Percentiles rank a stretch among this genome's conserved stretches.
phyloP scores from a whole-genome alignment of 441 rosid genomes.

The Adansonia gregorii region DNA sequence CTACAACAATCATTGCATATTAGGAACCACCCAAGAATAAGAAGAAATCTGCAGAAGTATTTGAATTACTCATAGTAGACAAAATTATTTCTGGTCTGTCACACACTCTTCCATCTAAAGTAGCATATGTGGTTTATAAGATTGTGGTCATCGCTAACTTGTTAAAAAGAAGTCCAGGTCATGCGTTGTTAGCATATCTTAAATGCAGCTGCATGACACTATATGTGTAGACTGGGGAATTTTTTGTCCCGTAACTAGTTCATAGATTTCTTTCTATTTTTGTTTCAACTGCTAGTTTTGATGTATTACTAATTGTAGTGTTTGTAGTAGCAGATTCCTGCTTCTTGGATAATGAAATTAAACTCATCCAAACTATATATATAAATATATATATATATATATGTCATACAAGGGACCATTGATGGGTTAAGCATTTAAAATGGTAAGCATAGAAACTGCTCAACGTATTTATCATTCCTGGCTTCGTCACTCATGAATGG shows the following conservation, averaged over 20 bases:
- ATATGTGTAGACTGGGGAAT: too few relatives aligned
- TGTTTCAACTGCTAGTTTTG: too few relatives aligned
- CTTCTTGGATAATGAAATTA: too few relatives aligned
- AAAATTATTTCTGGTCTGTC: conserved; percentile 2
- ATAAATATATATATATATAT: too few relatives aligned
- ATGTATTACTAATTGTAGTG: too few relatives aligned
- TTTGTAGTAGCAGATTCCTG: too few relatives aligned
- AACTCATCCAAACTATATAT: too few relatives aligned
- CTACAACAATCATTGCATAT: conserved; percentile 5
- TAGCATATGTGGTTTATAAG: background rate
- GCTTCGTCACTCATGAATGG: background rate
- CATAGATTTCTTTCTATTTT: too few relatives aligned
- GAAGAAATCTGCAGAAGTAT: conserved; percentile 12
- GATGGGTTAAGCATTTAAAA: background rate
- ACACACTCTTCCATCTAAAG: conserved; percentile 11
- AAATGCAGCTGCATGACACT: background rate
- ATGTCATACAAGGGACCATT: background rate
- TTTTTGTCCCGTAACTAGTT: too few relatives aligned
- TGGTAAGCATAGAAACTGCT: background rate
- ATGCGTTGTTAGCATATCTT: conserved; percentile 16
- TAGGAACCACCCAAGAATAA: conserved; percentile 1
- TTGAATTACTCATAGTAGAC: background rate
- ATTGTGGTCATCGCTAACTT: conserved; percentile 4
- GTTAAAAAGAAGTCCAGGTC: background rate
- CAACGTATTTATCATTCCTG: background rate